Base-by-base conservation (phyloP, 352 stramenopile species). In the Pythium phragmitis region DNA sequence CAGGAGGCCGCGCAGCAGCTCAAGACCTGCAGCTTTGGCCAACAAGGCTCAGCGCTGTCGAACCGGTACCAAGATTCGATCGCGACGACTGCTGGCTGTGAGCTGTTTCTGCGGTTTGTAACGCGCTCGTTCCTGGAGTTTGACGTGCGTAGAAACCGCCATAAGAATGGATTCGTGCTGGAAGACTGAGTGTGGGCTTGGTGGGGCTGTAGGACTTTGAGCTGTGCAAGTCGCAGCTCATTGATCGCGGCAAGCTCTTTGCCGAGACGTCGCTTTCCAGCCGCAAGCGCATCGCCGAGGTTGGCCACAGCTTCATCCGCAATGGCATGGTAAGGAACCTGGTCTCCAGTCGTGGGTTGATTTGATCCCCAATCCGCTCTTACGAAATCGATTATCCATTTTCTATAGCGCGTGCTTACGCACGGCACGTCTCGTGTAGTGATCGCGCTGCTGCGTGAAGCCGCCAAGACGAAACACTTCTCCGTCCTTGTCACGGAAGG, bases 21-120 rank as follows among this genome's bases (percentile, higher is more conserved):
- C 68, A 85, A 84, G 56, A 72, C 73, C 49, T 88, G 77, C 55
- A 78, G 82, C 53, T 74, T 70, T 51, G 52, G 56, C 50, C 43
- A 63, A 43, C 69, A 80, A 13, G 69, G 50, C n/a, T 75, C 83
- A 19, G 60, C 76, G 34, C 47, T 68, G 23, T 57, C 67, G 42
- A 75, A 74, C 51, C 81, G 76, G 48, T 89, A 80, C 74, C 80
- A 88, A 67, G 89, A 92, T 58, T 89, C 85, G 23, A 98, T 98
- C 75, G 91, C 92, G 7, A 88, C 97, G 6, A 89, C 85, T 0
- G 90, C 85, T 4, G 89, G 93, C 42, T 98, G 91, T 65, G 92
- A 98, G 64, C 70, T 98, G 19, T 98, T 98, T 67, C 76, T 98
- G 56, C 84, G 87, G 46, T 98, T 98, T 70, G 88, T 98, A 28